Base-by-base conservation (phyloP, 1,139 yeast species). In the Geotrichum klebahnii region DNA sequence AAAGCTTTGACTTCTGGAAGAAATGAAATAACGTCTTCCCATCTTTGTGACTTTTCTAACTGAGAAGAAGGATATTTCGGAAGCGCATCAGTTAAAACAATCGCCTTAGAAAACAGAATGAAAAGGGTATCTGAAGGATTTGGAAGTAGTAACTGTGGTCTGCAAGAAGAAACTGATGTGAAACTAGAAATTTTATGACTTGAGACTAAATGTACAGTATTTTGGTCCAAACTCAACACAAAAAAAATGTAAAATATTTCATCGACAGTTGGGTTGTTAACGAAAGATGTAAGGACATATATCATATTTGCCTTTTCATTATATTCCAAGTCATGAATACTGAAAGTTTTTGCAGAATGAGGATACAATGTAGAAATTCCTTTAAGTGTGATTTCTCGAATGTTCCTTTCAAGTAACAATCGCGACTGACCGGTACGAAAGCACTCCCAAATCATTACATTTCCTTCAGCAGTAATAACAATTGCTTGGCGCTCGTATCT, bases 311-410 rank as follows among this genome's bases (percentile, higher is more conserved):
- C 67, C 2, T 63, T 60, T 2, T 63, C 61, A 24, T 59, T 54
- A 34, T 59, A 52, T 46, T 63, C 69, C n/a, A 66, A 68, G 61
- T 86, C 95, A 51, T 82, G 73, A 36, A 82, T 75, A 42, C 62
- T 62, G 42, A 77, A 61, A 2, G 72, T 62, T 19, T 66, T 64
- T 26, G 61, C 60, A 2, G 78, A 74, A 46, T 67, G 68, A 1
- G 76, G 74, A 53, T 75, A 78, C 29, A 75, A 61, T 19, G 69
- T 71, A 22, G 66, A 66, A 14, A 78, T 62, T 5, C 72, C 67
- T 28, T 69, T 69, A 38, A 72, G 52, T 51, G 77, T 61, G 36
- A 67, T 59, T 4, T 66, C 67, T 16, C 59, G 61, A 9, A 76
- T 49, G 14, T 69, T 66, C 17, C 65, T 57, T 28, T 74, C 75